Evolutionary conservation across 192 early-diverging fungal genomes (phyloP).

Genomic region (Backusella australiensis): DNA sequence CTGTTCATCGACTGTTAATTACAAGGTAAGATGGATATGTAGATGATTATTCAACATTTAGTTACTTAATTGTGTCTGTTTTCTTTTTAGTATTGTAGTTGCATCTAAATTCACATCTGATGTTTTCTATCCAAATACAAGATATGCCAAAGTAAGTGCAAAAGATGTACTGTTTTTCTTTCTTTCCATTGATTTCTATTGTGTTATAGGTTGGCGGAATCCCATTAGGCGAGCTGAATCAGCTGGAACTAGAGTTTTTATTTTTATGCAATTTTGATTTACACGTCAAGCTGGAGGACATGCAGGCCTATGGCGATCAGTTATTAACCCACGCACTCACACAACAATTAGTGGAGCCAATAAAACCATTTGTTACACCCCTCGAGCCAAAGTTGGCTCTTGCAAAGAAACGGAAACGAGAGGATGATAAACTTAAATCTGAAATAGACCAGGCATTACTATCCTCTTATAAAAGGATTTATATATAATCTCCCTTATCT

Average conservation of each 20-base stretch:
- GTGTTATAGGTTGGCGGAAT: constrained; percentile 64
- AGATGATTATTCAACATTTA: too few relatives aligned
- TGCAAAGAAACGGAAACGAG: background rate
- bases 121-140: constrained; percentile 69
- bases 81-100: constrained; percentile 52
- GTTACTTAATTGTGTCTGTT: background rate
- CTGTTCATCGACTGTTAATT: constrained; percentile 69
- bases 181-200: background rate
- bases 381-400: background rate
- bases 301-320: constrained; percentile 63
- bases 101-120: constrained; percentile 78
- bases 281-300: constrained; percentile 56
- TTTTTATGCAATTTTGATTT: constrained; percentile 72
- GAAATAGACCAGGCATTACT: background rate
- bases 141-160: constrained; percentile 60
- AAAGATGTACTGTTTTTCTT: background rate
- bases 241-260: constrained; percentile 73
- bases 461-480: constrained; percentile 1
- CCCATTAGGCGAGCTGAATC: constrained; percentile 67
- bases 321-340: constrained; percentile 40
- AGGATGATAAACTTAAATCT: constrained; percentile 8
- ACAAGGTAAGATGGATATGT: constrained; percentile 19
- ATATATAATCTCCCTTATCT: background rate
- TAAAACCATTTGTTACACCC: background rate
- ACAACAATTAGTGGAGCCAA: constrained; percentile 5